Evolutionary conservation across 2,329 filamentous ascomycete genomes (phyloP), one percentile per base, ranked within the genome.

Genomic region (Cordyceps pruinosa): DNA sequence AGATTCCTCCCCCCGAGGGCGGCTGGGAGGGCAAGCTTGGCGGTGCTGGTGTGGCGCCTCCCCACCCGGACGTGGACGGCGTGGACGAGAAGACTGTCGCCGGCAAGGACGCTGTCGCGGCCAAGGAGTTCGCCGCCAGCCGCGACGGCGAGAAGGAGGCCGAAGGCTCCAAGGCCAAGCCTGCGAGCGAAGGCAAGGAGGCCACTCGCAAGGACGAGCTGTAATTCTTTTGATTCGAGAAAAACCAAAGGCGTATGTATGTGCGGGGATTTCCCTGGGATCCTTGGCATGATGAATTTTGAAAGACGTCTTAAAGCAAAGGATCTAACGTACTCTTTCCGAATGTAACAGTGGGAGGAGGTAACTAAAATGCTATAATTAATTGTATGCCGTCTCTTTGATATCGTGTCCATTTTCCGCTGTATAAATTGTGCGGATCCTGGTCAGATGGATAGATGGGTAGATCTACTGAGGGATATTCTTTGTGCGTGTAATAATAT

Each of bases 111-210:
- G 69, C 64, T 47, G 66, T 70, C 70, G 75, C 59, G 70, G 76
- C 59, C 66, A 72, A 75, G 58, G 72, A 73, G 44, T 70, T 66
- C 37, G 70, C 74, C 28, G 69, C 79, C 64, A 77, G 83, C 67
- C 75, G 80, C 57, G 82, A 83, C 60, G 83, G 83, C 59, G 81
- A 83, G 70, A 80, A 77, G 65, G 82, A 82, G 68, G 73, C 77
- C 15, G 79, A 82, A 65, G 74, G 75, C 62, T 74, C 72, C 62
- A 73, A 77, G 63, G 78, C 83, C 42, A 85, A 85, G 73, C 84
- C 84, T 34, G 84, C 81, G 2, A 86, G 83, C 63, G 83, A 86
- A 63, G 77, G 77, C 59, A 81, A 83, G 62, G 82, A 85, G 66
- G 82, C 83, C 28, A 81, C 76, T 15, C 67, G 63, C 47, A 71